These are phyloP conservation scores for Fusarium avenaceum DNA, from an alignment of 2,329 filamentous ascomycete genomes.

Conservation along the genomic window DNA sequence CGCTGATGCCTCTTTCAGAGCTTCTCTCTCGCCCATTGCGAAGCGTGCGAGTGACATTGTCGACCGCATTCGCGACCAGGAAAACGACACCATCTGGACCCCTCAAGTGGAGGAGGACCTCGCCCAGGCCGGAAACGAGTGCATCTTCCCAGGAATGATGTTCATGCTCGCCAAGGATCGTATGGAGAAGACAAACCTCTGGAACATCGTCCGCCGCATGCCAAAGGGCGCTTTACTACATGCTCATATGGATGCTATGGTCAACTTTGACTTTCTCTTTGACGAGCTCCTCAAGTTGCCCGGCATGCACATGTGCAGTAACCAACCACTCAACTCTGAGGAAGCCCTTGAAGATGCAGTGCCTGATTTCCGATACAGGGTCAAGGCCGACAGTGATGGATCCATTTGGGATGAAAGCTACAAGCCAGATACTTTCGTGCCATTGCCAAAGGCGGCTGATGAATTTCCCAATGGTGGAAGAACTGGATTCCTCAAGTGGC, in stretches of 20 bases:
- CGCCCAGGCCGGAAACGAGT: constrained; percentile 71
- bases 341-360: constrained; percentile 66
- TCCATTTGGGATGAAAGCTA: constrained; percentile 79
- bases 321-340: constrained; percentile 67
- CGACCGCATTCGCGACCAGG: constrained; percentile 80
- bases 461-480: constrained; percentile 80
- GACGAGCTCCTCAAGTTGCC: constrained; percentile 77
- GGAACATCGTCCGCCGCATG: constrained; percentile 86
- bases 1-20: constrained; percentile 78
- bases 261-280: constrained; percentile 86
- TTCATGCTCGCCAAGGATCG: constrained; percentile 87
- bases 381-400: constrained; percentile 58
- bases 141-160: constrained; percentile 91
- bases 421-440: constrained; percentile 67
- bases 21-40: constrained; percentile 83
- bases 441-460: constrained; percentile 74
- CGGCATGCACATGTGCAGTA: constrained; percentile 79
- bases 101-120: constrained; percentile 77
- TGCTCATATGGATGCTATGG: constrained; percentile 91
- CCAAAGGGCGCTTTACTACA: constrained; percentile 90
- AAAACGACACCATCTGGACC: constrained; percentile 83
- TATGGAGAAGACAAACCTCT: constrained; percentile 87
- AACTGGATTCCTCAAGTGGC: constrained; percentile 80
- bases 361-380: constrained; percentile 74
- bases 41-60: constrained; percentile 84